These are phyloP conservation scores for Magnolia officinalis DNA, from an alignment of 164 flowering plant genomes.

Conservation along the genomic window DNA sequence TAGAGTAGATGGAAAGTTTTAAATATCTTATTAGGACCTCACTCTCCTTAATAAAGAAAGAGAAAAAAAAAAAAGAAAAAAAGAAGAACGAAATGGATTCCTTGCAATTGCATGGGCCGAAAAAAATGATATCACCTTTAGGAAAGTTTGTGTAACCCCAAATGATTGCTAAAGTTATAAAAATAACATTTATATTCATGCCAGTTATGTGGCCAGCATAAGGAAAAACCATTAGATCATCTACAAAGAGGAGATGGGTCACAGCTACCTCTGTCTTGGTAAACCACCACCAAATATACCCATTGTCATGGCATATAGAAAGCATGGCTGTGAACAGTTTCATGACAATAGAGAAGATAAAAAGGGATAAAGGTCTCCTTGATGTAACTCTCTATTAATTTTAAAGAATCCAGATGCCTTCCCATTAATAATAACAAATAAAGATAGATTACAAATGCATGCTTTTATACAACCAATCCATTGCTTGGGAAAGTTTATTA, in stretches of 20 bases:
- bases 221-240: too few relatives aligned
- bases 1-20: too few relatives aligned
- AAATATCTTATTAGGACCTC: neutral
- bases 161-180: too few relatives aligned
- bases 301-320: neutral
- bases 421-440: neutral
- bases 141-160: neutral
- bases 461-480: too few relatives aligned
- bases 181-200: too few relatives aligned
- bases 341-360: neutral
- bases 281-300: too few relatives aligned
- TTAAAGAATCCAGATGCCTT: neutral
- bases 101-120: too few relatives aligned
- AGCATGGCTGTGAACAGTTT: neutral
- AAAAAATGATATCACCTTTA: too few relatives aligned
- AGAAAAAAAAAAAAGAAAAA: too few relatives aligned
- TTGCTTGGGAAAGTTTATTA: neutral
- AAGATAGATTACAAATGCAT: neutral
- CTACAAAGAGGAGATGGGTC: neutral
- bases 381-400: neutral
- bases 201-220: neutral
- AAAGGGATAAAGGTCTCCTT: neutral
- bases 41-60: neutral
- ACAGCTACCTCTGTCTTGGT: neutral
- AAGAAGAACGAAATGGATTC: too few relatives aligned